Evolutionary conservation across 2,329 filamentous ascomycete genomes (phyloP).

Genomic region (Alternaria triticina): DNA sequence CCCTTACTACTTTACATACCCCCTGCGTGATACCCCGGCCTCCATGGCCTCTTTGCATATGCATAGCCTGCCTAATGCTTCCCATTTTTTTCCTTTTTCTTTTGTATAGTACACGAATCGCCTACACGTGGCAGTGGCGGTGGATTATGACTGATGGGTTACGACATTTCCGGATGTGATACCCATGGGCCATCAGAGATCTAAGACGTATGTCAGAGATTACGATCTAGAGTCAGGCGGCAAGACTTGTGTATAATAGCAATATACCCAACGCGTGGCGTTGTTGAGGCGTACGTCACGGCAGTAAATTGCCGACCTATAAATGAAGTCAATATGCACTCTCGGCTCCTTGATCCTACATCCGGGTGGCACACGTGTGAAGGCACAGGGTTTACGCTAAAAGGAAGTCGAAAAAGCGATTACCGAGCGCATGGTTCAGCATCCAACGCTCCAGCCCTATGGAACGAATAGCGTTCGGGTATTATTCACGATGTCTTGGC

Average conservation of each 20-base stretch:
- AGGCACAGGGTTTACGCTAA: neutral
- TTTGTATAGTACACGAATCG: slow-evolving; percentile 24
- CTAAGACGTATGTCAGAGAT: neutral
- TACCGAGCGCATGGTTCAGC: slow-evolving; percentile 6
- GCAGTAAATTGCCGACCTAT: slow-evolving; percentile 14
- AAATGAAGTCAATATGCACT: slow-evolving; percentile 18
- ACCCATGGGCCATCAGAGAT: neutral
- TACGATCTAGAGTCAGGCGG: neutral
- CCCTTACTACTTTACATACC: slow-evolving; percentile 14
- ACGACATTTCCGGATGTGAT: slow-evolving; percentile 2
- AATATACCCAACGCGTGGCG: neutral
- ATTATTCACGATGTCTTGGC: slow-evolving; percentile 15
- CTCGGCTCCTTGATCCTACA: slow-evolving; percentile 7
- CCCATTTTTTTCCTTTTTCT: slow-evolving; percentile 8
- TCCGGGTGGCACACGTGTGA: neutral
- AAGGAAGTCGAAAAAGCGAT: neutral
- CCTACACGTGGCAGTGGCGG: slow-evolving; percentile 24
- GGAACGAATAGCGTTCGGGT: slow-evolving; percentile 9
- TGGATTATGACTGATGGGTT: slow-evolving; percentile 22
- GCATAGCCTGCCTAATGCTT: slow-evolving; percentile 27
- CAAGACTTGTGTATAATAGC: slow-evolving; percentile 5
- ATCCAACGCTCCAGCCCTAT: neutral
- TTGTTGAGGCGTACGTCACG: slow-evolving; percentile 16
- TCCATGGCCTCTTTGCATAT: slow-evolving; percentile 24
- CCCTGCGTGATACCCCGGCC: slow-evolving; percentile 44